Base-by-base conservation (phyloP, 225 moss, liverwort and hornwort genomes). In the Physcomitrellopsis africana region DNA sequence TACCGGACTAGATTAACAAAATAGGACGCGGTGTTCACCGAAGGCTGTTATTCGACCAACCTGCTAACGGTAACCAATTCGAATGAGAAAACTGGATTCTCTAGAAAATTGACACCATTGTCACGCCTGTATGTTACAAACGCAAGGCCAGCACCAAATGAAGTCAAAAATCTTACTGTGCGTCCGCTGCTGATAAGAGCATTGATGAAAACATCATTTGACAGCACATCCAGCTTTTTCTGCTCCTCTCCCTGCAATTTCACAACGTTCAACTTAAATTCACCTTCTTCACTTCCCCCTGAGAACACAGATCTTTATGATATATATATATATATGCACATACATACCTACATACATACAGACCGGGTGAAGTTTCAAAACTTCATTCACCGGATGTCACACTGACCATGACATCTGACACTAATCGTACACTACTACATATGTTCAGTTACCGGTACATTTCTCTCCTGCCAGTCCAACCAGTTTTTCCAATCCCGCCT, bases 141-240 rank as follows among this genome's bases (percentile, higher is more conserved):
- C n/a, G n/a, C n/a, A n/a, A n/a, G n/a, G 3, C 26, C 9, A 58
- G 58, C 58, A 53, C 53, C 3, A 3, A 53, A 53, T n/a, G 8
- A 53, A 53, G 53, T 53, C 18, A 53, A 18, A 53, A 3, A 53
- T 53, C 83, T 72, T 76, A 91, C 90, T 17, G 91, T 91, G 51
- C 91, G 86, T 22, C 91, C 91, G 51, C 91, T 91, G 73, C 88
- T 79, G 19, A 82, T 82, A 17, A 91, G 72, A 51, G 91, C 91
- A 29, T 91, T 91, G 67, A 91, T 88, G 65, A 91, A 91, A 14
- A 91, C 91, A 68, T 89, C 65, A 75, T 91, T 91, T 2, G 91
- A 91, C 44, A 91, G 81, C 11, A 91, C 88, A 60, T 91, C 91
- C 26, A 91, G 72, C 79, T 91, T 91, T 62, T 91, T 91, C 61